Conservation (phyloP, 495 filamentous ascomycete species). For the Hypomontagnella submonticulosa region DNA sequence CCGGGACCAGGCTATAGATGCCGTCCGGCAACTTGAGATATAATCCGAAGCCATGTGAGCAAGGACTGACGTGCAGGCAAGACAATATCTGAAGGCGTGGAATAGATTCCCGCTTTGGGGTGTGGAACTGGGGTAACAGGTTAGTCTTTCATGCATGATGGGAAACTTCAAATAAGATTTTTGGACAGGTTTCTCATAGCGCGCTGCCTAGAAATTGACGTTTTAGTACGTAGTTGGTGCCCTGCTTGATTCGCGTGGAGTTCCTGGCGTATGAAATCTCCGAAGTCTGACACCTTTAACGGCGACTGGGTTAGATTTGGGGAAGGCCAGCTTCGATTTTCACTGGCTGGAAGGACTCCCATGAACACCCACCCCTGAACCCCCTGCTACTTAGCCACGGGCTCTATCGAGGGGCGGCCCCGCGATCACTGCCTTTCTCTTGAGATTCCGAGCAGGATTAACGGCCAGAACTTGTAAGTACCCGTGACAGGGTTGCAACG, state of each 20-base stretch:
- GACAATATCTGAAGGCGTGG: slow-evolving; percentile 24
- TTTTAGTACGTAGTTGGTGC: slow-evolving; percentile 31
- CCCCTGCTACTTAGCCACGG: slow-evolving; percentile 35
- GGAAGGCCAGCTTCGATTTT: slow-evolving; percentile 37
- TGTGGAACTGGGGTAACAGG: slow-evolving; percentile 31
- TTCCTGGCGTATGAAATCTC: slow-evolving; percentile 40
- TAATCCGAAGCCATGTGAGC: slow-evolving; percentile 41
- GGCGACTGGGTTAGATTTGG: slow-evolving; percentile 38
- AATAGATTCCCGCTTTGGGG: slow-evolving; percentile 33
- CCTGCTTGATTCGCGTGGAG: slow-evolving; percentile 37
- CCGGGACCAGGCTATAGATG: slow-evolving; percentile 33
- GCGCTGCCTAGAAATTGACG: slow-evolving; percentile 16
- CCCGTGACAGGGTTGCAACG: slow-evolving; percentile 41
- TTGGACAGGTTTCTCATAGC: slow-evolving; percentile 16
- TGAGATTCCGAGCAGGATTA: slow-evolving; percentile 36
- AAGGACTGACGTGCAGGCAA: slow-evolving; percentile 37
- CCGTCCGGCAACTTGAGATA: slow-evolving; percentile 40
- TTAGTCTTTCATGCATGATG: slow-evolving; percentile 33
- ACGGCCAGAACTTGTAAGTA: slow-evolving; percentile 39
- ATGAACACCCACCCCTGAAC: slow-evolving; percentile 29
- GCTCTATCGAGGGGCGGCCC: slow-evolving; percentile 36
- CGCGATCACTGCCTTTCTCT: slow-evolving; percentile 38
- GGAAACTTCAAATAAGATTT: slow-evolving; percentile 34
- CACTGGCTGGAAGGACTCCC: slow-evolving; percentile 39
- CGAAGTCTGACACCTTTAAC: slow-evolving; percentile 35